Conservation (phyloP, 352 stramenopile genomes). For the Blastocystis sp. region DNA sequence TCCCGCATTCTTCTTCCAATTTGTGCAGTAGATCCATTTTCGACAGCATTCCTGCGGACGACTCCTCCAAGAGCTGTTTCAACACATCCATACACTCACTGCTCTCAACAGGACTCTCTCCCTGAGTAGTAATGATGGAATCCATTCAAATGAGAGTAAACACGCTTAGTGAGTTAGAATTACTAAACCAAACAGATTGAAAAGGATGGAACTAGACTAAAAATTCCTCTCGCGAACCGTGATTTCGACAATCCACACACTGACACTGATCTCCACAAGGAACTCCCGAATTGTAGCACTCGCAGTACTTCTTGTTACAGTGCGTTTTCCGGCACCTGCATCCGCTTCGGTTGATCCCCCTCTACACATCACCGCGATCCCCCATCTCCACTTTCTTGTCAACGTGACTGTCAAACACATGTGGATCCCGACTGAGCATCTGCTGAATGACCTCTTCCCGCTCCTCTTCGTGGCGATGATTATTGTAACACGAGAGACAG, state of each 20-base stretch:
- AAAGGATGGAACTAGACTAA: neutral
- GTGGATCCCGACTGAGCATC: slow-evolving; percentile 51
- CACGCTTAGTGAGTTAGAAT: neutral
- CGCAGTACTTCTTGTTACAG: slow-evolving; percentile 80
- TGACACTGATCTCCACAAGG: slow-evolving; percentile 74
- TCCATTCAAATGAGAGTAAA: neutral
- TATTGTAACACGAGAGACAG: slow-evolving; percentile 73
- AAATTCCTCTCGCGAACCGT: neutral
- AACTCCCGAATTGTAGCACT: slow-evolving; percentile 76
- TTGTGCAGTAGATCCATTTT: neutral
- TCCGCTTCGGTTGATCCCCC: slow-evolving; percentile 66
- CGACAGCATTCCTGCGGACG: neutral
- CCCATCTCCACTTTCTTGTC: neutral
- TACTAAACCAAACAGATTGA: neutral
- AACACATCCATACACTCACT: neutral
- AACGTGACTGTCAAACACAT: slow-evolving; percentile 42
- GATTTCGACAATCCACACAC: slow-evolving; percentile 75
- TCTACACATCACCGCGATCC: slow-evolving; percentile 4
- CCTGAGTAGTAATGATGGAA: neutral
- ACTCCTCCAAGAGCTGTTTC: neutral
- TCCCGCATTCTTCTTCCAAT: slow-evolving; percentile 3
- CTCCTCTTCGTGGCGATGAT: slow-evolving; percentile 63
- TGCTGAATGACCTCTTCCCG: slow-evolving; percentile 70
- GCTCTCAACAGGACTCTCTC: neutral
- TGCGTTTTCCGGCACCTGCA: slow-evolving; percentile 77